A percentile compares a stretch with the other conserved stretches of the same genome.
phyloP scores from a whole-genome alignment of 371 early-diverging fungal genomes.

The Mucor indicus region DNA sequence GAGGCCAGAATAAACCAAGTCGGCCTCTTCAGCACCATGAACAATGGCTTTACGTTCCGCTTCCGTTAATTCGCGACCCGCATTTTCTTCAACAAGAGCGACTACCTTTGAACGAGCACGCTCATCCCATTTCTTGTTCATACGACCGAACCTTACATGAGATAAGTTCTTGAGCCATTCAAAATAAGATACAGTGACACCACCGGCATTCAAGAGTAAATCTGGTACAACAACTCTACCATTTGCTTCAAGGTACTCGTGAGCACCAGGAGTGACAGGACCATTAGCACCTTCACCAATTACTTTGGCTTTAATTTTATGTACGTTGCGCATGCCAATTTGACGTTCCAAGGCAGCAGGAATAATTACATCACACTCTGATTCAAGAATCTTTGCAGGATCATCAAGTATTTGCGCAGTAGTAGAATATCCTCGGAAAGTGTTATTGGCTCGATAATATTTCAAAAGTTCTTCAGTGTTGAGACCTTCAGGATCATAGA shows the following conservation, averaged over 20 bases:
- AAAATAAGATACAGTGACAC: slow-evolving; percentile 87
- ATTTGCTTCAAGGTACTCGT: slow-evolving; percentile 63
- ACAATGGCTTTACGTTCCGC: slow-evolving; percentile 77
- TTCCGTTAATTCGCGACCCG: slow-evolving; percentile 60
- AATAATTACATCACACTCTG: slow-evolving; percentile 82
- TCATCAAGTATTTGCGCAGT: slow-evolving; percentile 59
- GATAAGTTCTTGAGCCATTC: slow-evolving; percentile 84
- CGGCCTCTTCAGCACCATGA: slow-evolving; percentile 88
- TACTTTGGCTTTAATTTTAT: slow-evolving; percentile 80
- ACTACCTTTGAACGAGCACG: slow-evolving; percentile 74
- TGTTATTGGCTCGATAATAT: slow-evolving; percentile 61
- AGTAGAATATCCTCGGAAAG: slow-evolving; percentile 69
- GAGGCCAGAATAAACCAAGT: slow-evolving; percentile 85
- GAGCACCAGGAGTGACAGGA: slow-evolving; percentile 79
- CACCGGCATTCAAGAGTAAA: slow-evolving; percentile 82
- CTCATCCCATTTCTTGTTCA: slow-evolving; percentile 92
- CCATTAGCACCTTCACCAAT: slow-evolving; percentile 91
- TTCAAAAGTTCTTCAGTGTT: slow-evolving; percentile 69
- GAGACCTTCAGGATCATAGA: slow-evolving; percentile 69
- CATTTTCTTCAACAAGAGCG: slow-evolving; percentile 76
- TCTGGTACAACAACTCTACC: slow-evolving; percentile 82
- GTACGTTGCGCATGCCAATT: slow-evolving; percentile 76
- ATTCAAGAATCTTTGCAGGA: slow-evolving; percentile 68
- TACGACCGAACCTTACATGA: slow-evolving; percentile 87
- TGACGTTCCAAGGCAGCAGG: slow-evolving; percentile 88